Evolutionary conservation across 352 stramenopile genomes (phyloP).

Genomic region (Globisporangium megalacanthum): DNA sequence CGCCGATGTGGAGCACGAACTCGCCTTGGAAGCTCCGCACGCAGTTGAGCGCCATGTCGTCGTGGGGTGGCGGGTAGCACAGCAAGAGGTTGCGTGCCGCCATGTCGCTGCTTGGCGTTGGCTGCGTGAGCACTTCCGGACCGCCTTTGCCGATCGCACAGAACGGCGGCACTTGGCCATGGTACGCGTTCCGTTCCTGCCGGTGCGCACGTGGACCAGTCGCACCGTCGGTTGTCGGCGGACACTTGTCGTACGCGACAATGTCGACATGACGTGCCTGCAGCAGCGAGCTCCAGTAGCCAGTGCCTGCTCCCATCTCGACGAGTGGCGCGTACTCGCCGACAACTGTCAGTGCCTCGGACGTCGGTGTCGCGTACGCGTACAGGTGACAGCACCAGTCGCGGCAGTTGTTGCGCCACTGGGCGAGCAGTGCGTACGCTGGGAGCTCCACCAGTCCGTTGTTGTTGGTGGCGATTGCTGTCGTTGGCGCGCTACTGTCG

Average conservation of each 20-base stretch:
- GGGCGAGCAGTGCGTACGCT: slow-evolving; percentile 51
- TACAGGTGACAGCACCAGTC: slow-evolving; percentile 77
- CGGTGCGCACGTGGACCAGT: slow-evolving; percentile 10
- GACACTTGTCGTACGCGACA: slow-evolving; percentile 56
- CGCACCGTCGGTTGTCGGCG: slow-evolving; percentile 22
- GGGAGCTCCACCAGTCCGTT: slow-evolving; percentile 41
- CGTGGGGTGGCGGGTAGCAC: slow-evolving; percentile 60
- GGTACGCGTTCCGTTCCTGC: slow-evolving; percentile 41
- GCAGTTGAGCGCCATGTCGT: slow-evolving; percentile 56
- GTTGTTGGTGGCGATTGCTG: slow-evolving; percentile 3
- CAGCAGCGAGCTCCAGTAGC: slow-evolving; percentile 84
- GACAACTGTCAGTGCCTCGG: slow-evolving; percentile 41
- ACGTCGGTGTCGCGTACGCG: slow-evolving; percentile 60
- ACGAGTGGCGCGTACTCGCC: slow-evolving; percentile 62
- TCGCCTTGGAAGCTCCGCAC: slow-evolving; percentile 59
- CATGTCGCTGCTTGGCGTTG: slow-evolving; percentile 15
- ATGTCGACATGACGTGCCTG: slow-evolving; percentile 66
- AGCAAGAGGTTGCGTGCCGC: slow-evolving; percentile 48
- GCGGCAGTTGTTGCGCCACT: slow-evolving; percentile 77
- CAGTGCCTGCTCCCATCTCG: slow-evolving; percentile 87
- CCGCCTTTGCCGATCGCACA: slow-evolving; percentile 48
- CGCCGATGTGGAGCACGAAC: slow-evolving; percentile 60
- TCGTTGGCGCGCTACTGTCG: slow-evolving; percentile 3
- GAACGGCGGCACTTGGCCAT: slow-evolving; percentile 64
- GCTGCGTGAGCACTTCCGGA: slow-evolving; percentile 45